Evolutionary conservation across 257 asterid genomes (phyloP).

Genomic region (Osmanthus fragrans): DNA sequence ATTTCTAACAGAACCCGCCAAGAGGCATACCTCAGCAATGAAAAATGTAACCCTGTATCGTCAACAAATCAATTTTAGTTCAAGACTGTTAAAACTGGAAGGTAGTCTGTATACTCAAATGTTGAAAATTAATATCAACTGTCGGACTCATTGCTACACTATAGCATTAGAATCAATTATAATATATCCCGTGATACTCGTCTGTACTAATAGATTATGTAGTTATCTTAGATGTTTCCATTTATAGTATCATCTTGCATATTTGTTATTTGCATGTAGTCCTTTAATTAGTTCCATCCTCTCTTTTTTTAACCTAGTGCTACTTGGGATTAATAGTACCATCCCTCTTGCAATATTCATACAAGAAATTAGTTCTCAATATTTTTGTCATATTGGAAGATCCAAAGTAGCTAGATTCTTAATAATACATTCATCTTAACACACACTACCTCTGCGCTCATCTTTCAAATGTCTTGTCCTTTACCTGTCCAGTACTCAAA

Average conservation of each 20-base stretch:
- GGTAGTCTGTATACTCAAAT: not conserved
- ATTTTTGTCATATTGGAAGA: not conserved
- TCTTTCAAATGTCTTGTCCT: not conserved
- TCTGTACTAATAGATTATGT: not conserved
- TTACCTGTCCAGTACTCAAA: not conserved
- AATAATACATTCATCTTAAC: too few species aligned
- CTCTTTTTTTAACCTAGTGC: too few species aligned
- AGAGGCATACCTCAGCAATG: slow-evolving; percentile 73
- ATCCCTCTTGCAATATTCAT: too few species aligned
- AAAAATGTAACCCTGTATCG: slow-evolving; percentile 59
- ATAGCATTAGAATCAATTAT: not conserved
- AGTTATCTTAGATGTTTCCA: too few species aligned
- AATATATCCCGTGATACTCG: not conserved
- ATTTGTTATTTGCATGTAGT: not conserved
- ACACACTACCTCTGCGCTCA: not conserved
- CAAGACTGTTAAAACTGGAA: not conserved
- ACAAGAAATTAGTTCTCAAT: not conserved
- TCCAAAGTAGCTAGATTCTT: not conserved
- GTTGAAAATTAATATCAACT: not conserved
- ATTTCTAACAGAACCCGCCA: slow-evolving; percentile 74
- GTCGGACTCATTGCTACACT: too few species aligned
- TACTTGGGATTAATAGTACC: too few species aligned
- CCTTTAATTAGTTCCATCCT: not conserved
- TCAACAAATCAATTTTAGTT: not conserved
- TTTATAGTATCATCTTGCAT: not conserved